Base-by-base conservation (phyloP, 192 early-diverging fungal genomes). In the Anaeromyces robustus region DNA sequence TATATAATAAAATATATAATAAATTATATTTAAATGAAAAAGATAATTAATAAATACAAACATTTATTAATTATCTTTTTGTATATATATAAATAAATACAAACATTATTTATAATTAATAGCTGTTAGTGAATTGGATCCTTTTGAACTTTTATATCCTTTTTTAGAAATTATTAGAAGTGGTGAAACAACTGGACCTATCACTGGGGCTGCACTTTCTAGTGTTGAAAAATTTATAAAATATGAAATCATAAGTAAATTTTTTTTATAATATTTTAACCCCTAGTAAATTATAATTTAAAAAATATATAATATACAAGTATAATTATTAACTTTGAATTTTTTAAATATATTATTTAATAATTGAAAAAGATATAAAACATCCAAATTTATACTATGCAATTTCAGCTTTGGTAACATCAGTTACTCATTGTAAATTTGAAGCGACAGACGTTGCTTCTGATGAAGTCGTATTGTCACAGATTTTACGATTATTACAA, bases 381-480 rank as follows among this genome's bases (percentile, higher is more conserved):
- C 93, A 92, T 77, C 91, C 92, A 29, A 88, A 88, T 43, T 86
- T 95, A n/a, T 85, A 89, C 6, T 59, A 86, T 77, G 94, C 95
- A 0, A 92, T 95, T 89, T 85, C 90, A 59, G 86, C 86, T 12
- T 81, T 96, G 30, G 90, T 94, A 18, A 89, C 93, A 34, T 92
- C 97, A 4, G 96, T 95, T 18, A 94, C 97, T 2, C 94, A 95
- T 82, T 98, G 96, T 86, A 95, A 96, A 84, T 98, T 99, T 85
- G 96, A 97, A 83, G 94, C 95, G 2, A 95, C 95, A 2, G 96
- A 98, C 82, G 90, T 94, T 9, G 93, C 94, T 0, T 94, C 96
- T 0, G 97, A 99, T 82, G 98, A 99, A 86, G 91, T 95, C 6
- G 98, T 99, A 2, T 88, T 99, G 34, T 86, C 94, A 77, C 92